Conservation (phyloP, 768 basidiomycete genomes). For the Fibroporia radiculosa region DNA sequence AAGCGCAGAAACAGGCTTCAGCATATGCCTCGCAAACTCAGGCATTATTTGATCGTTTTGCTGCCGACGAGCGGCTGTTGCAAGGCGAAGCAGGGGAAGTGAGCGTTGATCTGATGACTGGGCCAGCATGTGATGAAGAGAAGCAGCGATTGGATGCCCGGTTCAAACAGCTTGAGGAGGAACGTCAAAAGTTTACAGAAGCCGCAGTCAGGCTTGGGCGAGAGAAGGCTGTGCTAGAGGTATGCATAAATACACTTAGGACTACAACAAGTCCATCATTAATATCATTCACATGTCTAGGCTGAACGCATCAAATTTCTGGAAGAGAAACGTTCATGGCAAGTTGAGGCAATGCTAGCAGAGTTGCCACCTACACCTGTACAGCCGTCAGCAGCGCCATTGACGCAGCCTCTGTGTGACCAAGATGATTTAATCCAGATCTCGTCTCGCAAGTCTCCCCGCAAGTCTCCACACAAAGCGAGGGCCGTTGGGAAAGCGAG, state of each 20-base stretch:
- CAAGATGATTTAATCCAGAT: constrained; percentile 9
- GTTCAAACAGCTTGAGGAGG: constrained; percentile 52
- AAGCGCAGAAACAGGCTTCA: constrained; percentile 37
- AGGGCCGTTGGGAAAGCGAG: constrained; percentile 38
- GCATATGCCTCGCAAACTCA: constrained; percentile 27
- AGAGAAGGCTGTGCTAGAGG: constrained; percentile 63
- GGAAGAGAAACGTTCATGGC: constrained; percentile 73
- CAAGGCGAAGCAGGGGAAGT: constrained; percentile 30
- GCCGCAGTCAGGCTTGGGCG: constrained; percentile 55
- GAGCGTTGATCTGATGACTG: constrained; percentile 46
- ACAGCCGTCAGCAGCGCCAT: constrained; percentile 5
- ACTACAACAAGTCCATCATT: not conserved
- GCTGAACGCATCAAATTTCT: constrained; percentile 50
- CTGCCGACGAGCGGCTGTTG: constrained; percentile 32
- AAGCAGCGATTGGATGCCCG: constrained; percentile 44
- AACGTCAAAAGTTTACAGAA: constrained; percentile 56
- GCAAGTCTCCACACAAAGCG: constrained; percentile 35
- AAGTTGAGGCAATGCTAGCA: constrained; percentile 52
- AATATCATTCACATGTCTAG: constrained; percentile 26
- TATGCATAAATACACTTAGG: constrained; percentile 20
- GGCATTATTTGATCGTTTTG: constrained; percentile 49
- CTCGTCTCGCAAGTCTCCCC: constrained; percentile 32
- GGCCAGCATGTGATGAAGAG: constrained; percentile 47
- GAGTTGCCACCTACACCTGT: constrained; percentile 41
- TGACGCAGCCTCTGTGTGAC: constrained; percentile 5